Percentiles rank a stretch among this genome's conserved stretches.
These are phyloP conservation scores for Solanum aculeatissimum DNA, from an alignment of 305 asterid species.

Conservation along the genomic window DNA sequence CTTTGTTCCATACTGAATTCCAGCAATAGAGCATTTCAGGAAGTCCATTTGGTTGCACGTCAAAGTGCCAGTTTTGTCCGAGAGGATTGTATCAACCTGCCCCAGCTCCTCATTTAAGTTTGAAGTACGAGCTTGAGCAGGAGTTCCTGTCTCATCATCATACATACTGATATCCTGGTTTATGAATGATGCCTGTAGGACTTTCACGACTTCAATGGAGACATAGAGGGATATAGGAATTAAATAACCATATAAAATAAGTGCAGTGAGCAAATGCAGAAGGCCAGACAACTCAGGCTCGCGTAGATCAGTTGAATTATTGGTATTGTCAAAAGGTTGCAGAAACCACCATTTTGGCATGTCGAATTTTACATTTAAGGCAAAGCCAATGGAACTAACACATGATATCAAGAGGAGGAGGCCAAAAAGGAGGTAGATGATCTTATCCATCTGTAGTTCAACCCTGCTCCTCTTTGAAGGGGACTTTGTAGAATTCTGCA, in stretches of 20 bases:
- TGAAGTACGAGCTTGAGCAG: conserved; percentile 83
- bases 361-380: conserved; percentile 36
- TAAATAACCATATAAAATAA: conserved; percentile 74
- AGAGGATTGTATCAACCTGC: conserved; percentile 80
- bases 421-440: conserved; percentile 68
- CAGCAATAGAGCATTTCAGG: conserved; percentile 83
- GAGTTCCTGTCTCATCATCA: conserved; percentile 74
- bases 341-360: conserved; percentile 75
- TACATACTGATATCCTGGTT: conserved; percentile 68
- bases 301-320: conserved; percentile 35
- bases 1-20: conserved; percentile 58
- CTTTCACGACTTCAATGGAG: conserved; percentile 82
- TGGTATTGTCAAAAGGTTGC: conserved; percentile 28
- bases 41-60: conserved; percentile 98
- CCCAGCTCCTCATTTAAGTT: conserved; percentile 89
- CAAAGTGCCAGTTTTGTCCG: conserved; percentile 94
- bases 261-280: conserved; percentile 75
- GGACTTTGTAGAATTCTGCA: conserved; percentile 80
- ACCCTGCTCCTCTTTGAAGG: conserved; percentile 84
- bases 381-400: conserved; percentile 58
- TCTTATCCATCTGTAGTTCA: conserved; percentile 72
- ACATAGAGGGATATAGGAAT: conserved; percentile 89
- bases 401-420: conserved; percentile 52
- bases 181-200: conserved; percentile 76
- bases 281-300: conserved; percentile 47